Base-by-base conservation (phyloP, 805 yeast genomes). In the Teunomyces aglyptinius region DNA sequence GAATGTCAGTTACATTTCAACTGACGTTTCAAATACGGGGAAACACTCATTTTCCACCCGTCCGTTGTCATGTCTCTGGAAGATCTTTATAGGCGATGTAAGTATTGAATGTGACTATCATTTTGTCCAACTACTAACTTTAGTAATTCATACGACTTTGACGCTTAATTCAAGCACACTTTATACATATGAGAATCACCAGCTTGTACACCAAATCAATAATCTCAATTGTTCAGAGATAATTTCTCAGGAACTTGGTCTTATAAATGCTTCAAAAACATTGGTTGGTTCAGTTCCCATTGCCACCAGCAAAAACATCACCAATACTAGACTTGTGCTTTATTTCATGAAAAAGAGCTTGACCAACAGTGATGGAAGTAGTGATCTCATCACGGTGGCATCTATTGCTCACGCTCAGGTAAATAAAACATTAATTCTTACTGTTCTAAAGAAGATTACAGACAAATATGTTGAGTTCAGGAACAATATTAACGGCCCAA, bases 131-230 rank as follows among this genome's bases (percentile, higher is more conserved):
- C 45, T 46, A 52, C 63, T 39, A 42, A 18, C 32, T 5, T 15
- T 41, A 73, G 78, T 78, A 50, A 66, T 78, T 15, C 73, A 70
- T 52, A 73, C 78, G 16, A 73, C 81, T 2, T 64, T 78, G 33
- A 74, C 81, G 3, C 61, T 67, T 45, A 81, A 82, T 56, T 81
- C 86, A 13, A 78, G 85, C 5, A 80, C 86, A 0, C 65, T 81
- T 11, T 82, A 77, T 59, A 76, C 85, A 10, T 72, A 79, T 51
- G 85, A 81, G 53, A 79, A 79, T 56, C 60, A 64, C 38, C 67
- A 65, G 19, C 59, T 81, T 32, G 65, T 70, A 1, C 68, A 71
- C 26, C 56, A 64, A n/a, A 50, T 71, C 20, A 64, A 73, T 35
- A 73, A 70, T 43, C 62, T 80, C 41, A 80, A 79, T 52, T 74